Base-by-base conservation (phyloP, 768 basidiomycete species). In the Chalciporus piperatus region DNA sequence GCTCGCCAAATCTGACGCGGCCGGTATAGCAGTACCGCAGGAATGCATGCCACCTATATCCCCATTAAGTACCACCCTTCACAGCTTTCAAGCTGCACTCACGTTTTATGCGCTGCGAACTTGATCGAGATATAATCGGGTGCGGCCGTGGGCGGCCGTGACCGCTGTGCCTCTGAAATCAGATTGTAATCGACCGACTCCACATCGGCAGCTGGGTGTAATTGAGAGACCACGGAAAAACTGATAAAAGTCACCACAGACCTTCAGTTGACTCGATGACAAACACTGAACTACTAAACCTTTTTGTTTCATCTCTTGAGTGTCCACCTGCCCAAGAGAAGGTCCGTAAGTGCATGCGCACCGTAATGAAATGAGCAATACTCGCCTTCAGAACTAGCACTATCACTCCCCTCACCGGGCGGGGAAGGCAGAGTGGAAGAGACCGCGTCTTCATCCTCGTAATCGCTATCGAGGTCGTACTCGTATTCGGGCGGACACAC, bases 11-110 rank as follows among this genome's bases (percentile, higher is more conserved):
- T 19, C 54, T 35, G 13, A 63, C 13, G 3, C 42, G 17, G 16
- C 64, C 61, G 22, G 61, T 63, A 38, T 66, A 64, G 40, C 64
- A 58, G 17, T 65, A 66, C 52, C 59, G 65, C 25, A 63, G n/a
- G 44, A 63, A 61, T 14, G 64, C 50, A 37, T 35, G 32, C 64
- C 64, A 66, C 17, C 61, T 65, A 38, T 6, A 19, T 14, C 4
- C 12, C 13, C 17, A 16, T 13, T 51, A 3, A 35, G n/a, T 8
- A 19, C 12, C 3, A 5, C 7, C 5, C 17, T 11, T 35, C 19
- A 13, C 9, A 23, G 17, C 8, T 38, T 14, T 38, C 19, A 5
- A n/a, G 19, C 17, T n/a, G 45, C 37, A 51, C 58, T 52, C 20
- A 56, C 60, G 60, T 61, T 38, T 48, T 55, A 7, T 62, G 46